These are phyloP conservation scores for Chrysoporthe austroafricana DNA, from an alignment of 2,329 filamentous ascomycete genomes.

Conservation along the genomic window DNA sequence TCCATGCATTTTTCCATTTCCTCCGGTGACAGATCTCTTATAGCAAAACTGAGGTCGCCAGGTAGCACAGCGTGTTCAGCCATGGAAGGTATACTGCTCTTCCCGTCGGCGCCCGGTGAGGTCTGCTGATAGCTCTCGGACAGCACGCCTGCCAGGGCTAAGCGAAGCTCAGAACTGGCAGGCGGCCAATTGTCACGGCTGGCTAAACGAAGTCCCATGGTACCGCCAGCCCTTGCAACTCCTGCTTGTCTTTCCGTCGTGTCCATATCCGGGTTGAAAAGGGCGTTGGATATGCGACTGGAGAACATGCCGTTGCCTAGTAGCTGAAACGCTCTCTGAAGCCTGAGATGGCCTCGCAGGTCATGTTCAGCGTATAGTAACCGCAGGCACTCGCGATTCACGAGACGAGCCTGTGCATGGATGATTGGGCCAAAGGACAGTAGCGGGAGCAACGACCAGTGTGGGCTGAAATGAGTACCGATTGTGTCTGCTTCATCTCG, in stretches of 20 bases:
- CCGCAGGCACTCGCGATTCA: slow-evolving; percentile 75
- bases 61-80: slow-evolving; percentile 54
- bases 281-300: slow-evolving; percentile 75
- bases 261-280: slow-evolving; percentile 83
- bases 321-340: slow-evolving; percentile 82
- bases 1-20: slow-evolving; percentile 86
- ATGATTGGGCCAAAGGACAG: slow-evolving; percentile 79
- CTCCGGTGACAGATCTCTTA: slow-evolving; percentile 76
- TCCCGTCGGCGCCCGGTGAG: slow-evolving; percentile 14
- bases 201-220: slow-evolving; percentile 84
- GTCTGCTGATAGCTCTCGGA: slow-evolving; percentile 67
- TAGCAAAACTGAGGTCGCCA: slow-evolving; percentile 77
- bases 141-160: slow-evolving; percentile 85
- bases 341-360: slow-evolving; percentile 70
- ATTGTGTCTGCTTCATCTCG: slow-evolving; percentile 18
- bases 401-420: slow-evolving; percentile 71
- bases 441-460: slow-evolving; percentile 64
- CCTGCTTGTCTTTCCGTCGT: slow-evolving; percentile 76
- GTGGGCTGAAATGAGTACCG: slow-evolving; percentile 48
- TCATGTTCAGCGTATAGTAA: slow-evolving; percentile 77
- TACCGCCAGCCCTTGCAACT: slow-evolving; percentile 67
- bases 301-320: slow-evolving; percentile 85
- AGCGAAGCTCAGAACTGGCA: slow-evolving; percentile 86
- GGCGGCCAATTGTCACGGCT: slow-evolving; percentile 87
- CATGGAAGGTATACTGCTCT: slow-evolving; percentile 33